phyloP scores from a whole-genome alignment of 345 rosid species.

The Camelina sativa region DNA sequence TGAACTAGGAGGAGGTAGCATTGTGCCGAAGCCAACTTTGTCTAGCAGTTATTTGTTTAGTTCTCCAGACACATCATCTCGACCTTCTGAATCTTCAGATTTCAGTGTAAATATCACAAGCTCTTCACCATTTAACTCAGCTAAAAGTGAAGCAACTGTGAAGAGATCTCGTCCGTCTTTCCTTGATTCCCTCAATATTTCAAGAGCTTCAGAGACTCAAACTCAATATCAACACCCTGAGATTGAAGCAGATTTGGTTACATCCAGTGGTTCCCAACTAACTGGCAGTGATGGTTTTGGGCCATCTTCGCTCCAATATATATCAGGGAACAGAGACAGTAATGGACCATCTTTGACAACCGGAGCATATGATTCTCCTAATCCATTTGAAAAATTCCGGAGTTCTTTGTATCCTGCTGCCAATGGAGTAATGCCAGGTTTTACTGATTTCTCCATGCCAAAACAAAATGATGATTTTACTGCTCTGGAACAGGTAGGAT shows the following conservation, averaged over 20 bases:
- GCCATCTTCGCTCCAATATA: slow-evolving; percentile 48
- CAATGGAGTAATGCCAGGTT: slow-evolving; percentile 49
- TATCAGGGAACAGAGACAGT: slow-evolving; percentile 44
- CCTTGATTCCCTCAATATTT: slow-evolving; percentile 77
- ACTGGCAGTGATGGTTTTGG: slow-evolving; percentile 48
- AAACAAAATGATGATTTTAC: slow-evolving; percentile 85
- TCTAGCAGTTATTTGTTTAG: slow-evolving; percentile 48
- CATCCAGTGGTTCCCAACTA: slow-evolving; percentile 46
- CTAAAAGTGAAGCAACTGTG: slow-evolving; percentile 56
- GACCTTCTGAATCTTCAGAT: slow-evolving; percentile 54
- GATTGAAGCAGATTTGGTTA: slow-evolving; percentile 43
- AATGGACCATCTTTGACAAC: slow-evolving; percentile 46
- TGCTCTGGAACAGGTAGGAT: slow-evolving; percentile 88
- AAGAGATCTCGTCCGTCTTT: slow-evolving; percentile 85
- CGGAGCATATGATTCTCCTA: slow-evolving; percentile 42
- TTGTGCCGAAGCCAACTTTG: slow-evolving; percentile 52
- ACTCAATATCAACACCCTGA: slow-evolving; percentile 50
- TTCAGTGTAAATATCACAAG: slow-evolving; percentile 50
- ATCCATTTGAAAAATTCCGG: slow-evolving; percentile 42
- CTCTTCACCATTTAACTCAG: slow-evolving; percentile 49
- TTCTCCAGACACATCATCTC: slow-evolving; percentile 43
- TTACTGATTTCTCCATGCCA: slow-evolving; percentile 55
- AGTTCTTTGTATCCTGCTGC: slow-evolving; percentile 45
- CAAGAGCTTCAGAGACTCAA: slow-evolving; percentile 58
- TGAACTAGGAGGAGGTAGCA: slow-evolving; percentile 44